Evolutionary conservation across 495 filamentous ascomycete genomes (phyloP).

Genomic region (Penicillium waksmanii): DNA sequence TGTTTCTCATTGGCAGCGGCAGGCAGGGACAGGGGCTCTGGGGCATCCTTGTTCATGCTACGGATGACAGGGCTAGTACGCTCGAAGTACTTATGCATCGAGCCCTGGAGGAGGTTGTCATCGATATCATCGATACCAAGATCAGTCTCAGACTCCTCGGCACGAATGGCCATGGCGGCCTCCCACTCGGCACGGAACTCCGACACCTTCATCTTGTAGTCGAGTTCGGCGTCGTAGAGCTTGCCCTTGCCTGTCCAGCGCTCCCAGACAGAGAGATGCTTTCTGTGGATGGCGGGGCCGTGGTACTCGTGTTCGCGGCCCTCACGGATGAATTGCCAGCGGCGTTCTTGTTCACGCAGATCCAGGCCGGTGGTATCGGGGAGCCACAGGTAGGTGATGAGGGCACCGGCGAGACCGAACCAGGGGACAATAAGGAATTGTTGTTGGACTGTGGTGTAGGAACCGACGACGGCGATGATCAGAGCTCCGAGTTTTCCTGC

Average conservation of each 20-base stretch:
- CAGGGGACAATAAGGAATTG: constrained; percentile 88
- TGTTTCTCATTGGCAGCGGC: constrained; percentile 20
- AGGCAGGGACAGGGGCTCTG: constrained; percentile 20
- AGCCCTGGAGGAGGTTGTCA: constrained; percentile 40
- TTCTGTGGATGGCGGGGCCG: constrained; percentile 80
- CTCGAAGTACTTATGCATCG: constrained; percentile 50
- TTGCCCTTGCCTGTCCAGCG: constrained; percentile 69
- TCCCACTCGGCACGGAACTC: constrained; percentile 75
- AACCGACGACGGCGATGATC: constrained; percentile 78
- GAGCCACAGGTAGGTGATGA: constrained; percentile 79
- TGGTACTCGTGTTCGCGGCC: constrained; percentile 80
- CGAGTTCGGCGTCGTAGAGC: constrained; percentile 74
- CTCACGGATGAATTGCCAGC: constrained; percentile 76
- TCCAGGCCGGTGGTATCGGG: constrained; percentile 91
- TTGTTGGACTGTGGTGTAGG: constrained; percentile 74
- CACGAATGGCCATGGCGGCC: constrained; percentile 42
- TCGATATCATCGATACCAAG: constrained; percentile 35
- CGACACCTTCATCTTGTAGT: constrained; percentile 75
- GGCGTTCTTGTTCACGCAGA: constrained; percentile 88
- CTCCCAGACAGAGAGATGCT: constrained; percentile 76
- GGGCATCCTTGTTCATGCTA: constrained; percentile 35
- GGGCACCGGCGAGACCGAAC: constrained; percentile 81
- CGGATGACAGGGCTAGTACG: constrained; percentile 50
- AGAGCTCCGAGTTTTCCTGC: constrained; percentile 82
- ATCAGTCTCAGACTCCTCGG: constrained; percentile 44